Evolutionary conservation across 371 early-diverging fungal species (phyloP).

Genomic region (Rhizopus delemar): DNA sequence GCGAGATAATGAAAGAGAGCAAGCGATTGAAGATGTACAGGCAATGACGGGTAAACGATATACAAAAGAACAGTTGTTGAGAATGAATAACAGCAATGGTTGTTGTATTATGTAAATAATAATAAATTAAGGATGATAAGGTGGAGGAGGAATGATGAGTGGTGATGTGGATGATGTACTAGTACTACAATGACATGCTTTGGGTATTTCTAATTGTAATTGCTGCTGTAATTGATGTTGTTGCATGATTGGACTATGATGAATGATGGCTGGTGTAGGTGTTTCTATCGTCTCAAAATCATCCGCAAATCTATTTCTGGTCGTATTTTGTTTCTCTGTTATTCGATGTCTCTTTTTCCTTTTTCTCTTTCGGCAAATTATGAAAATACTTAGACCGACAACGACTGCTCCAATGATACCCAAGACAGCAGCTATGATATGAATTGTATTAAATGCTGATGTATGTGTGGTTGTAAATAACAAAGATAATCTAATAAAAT

Average conservation of each 20-base stretch:
- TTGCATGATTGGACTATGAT: slow-evolving; percentile 23
- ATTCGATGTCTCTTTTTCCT: slow-evolving; percentile 3
- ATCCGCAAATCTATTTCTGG: slow-evolving; percentile 20
- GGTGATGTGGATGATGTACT: slow-evolving; percentile 10
- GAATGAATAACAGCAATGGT: slow-evolving; percentile 34
- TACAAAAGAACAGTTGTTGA: slow-evolving; percentile 39
- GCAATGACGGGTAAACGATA: slow-evolving; percentile 55
- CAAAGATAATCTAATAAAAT: no score
- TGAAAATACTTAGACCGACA: slow-evolving; percentile 31
- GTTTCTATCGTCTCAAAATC: slow-evolving; percentile 17
- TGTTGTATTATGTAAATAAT: slow-evolving; percentile 43
- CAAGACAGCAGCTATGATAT: slow-evolving; percentile 39
- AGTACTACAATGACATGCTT: not conserved
- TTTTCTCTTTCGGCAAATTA: slow-evolving; percentile 26
- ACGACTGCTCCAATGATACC: slow-evolving; percentile 34
- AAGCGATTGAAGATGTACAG: slow-evolving; percentile 63
- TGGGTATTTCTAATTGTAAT: slow-evolving; percentile 11
- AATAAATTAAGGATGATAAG: slow-evolving; percentile 18
- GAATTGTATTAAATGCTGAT: slow-evolving; percentile 38
- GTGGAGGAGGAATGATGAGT: slow-evolving; percentile 27
- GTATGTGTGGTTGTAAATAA: slow-evolving; percentile 14
- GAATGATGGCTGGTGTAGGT: slow-evolving; percentile 8
- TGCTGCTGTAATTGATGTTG: slow-evolving; percentile 26
- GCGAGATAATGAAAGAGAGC: slow-evolving; percentile 65
- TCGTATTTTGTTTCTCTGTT: not conserved